These are phyloP conservation scores for Hypomontagnella monticulosa DNA, from an alignment of 495 filamentous ascomycete species.

Conservation along the genomic window DNA sequence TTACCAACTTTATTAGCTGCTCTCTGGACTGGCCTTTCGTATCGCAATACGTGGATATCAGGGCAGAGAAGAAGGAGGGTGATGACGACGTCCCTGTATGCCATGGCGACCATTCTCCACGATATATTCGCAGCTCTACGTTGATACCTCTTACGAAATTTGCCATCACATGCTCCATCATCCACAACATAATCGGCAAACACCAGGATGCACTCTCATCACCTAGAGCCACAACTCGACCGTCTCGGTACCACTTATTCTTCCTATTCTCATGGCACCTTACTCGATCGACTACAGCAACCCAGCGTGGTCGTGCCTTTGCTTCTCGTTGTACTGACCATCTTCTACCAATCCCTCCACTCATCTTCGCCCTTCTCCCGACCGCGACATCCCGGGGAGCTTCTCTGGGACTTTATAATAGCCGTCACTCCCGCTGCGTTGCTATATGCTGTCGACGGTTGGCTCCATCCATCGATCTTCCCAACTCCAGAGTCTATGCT, in stretches of 20 bases:
- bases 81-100: conserved; percentile 12
- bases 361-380: conserved; percentile 38
- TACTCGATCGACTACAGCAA: conserved; percentile 46
- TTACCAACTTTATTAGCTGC: background rate
- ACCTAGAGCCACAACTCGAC: conserved; percentile 38
- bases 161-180: conserved; percentile 38
- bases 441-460: conserved; percentile 66
- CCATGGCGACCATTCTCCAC: conserved; percentile 25
- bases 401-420: conserved; percentile 73
- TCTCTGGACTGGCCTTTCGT: conserved; percentile 12
- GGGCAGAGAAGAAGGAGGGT: background rate
- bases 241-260: conserved; percentile 30
- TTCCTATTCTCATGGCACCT: conserved; percentile 27
- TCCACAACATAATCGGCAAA: conserved; percentile 11
- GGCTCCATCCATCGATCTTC: conserved; percentile 50
- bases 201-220: conserved; percentile 45
- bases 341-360: conserved; percentile 55
- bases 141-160: conserved; percentile 39
- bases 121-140: conserved; percentile 14
- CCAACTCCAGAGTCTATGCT: conserved; percentile 38
- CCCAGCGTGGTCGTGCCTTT: conserved; percentile 51
- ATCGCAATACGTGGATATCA: conserved; percentile 19
- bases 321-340: conserved; percentile 50
- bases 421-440: conserved; percentile 67
- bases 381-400: conserved; percentile 50